Percentiles rank a stretch among this genome's conserved stretches.
Conservation (phyloP, 2,329 filamentous ascomycete species). For the Penicillium sp. region DNA sequence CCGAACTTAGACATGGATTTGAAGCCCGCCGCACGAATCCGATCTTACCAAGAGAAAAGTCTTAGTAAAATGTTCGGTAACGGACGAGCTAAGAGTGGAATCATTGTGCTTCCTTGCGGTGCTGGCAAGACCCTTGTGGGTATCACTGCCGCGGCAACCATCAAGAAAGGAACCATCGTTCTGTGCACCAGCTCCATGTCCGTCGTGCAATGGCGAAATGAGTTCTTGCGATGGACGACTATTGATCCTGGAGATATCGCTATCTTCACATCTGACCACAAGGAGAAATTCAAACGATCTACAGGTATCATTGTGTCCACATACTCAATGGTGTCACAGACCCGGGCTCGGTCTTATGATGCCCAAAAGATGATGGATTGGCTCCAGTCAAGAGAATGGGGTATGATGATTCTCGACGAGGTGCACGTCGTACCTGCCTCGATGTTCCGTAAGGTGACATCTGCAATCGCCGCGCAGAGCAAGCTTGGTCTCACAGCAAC, state of each 20-base stretch:
- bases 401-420: constrained; percentile 93
- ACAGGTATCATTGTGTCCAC: constrained; percentile 97
- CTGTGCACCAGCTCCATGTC: constrained; percentile 98
- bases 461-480: constrained; percentile 88
- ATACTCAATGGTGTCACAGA: constrained; percentile 98
- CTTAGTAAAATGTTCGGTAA: constrained; percentile 99
- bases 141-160: constrained; percentile 96
- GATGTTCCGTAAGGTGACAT: constrained; percentile 93
- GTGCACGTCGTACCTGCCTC: constrained; percentile 97
- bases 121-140: constrained; percentile 96
- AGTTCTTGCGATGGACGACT: constrained; percentile 99
- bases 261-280: constrained; percentile 92
- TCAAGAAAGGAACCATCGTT: constrained; percentile 94
- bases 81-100: constrained; percentile 92
- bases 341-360: constrained; percentile 82
- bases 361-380: constrained; percentile 98
- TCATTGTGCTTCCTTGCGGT: constrained; percentile 94
- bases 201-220: constrained; percentile 92
- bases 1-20: constrained; percentile 93
- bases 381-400: constrained; percentile 87
- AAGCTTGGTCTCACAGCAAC: constrained; percentile 95
- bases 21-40: constrained; percentile 51
- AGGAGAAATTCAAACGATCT: constrained; percentile 79
- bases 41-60: constrained; percentile 86
- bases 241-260: constrained; percentile 92